phyloP scores from a whole-genome alignment of 2,329 filamentous ascomycete species.

The Fusarium subglutinans region DNA sequence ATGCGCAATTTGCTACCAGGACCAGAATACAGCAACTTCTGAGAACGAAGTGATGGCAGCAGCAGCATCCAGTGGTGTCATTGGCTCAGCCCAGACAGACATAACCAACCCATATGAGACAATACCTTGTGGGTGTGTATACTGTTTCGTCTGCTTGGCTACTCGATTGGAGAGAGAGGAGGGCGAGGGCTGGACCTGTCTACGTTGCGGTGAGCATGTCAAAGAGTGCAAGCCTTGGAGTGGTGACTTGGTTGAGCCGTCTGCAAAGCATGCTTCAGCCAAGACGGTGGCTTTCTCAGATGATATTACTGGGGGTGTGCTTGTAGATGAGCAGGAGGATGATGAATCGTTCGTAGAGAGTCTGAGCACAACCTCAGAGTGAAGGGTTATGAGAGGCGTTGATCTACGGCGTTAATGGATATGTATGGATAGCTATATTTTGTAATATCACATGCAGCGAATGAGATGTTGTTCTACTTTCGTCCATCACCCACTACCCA shows the following conservation, averaged over 20 bases:
- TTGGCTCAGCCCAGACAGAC: slow-evolving; percentile 90
- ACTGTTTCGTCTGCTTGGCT: slow-evolving; percentile 96
- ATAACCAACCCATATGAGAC: slow-evolving; percentile 97
- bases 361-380: slow-evolving; percentile 37
- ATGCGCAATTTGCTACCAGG: slow-evolving; percentile 96
- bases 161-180: slow-evolving; percentile 90
- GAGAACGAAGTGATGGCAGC: slow-evolving; percentile 81
- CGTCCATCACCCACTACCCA: not conserved
- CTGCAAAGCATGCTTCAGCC: slow-evolving; percentile 52
- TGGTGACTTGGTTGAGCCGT: slow-evolving; percentile 81
- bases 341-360: slow-evolving; percentile 34
- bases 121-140: slow-evolving; percentile 87
- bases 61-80: slow-evolving; percentile 76
- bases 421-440: slow-evolving; percentile 6
- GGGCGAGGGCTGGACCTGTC: slow-evolving; percentile 91
- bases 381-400: not conserved
- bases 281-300: slow-evolving; percentile 73
- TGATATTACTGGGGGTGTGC: slow-evolving; percentile 53
- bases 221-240: slow-evolving; percentile 91
- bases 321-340: slow-evolving; percentile 44
- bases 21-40: slow-evolving; percentile 78
- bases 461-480: not conserved
- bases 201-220: slow-evolving; percentile 85
- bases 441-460: slow-evolving; percentile 18
- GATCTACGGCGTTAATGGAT: not conserved